Evolutionary conservation across 164 flowering plant genomes (phyloP), one percentile per base, ranked within the genome.

Genomic region (Platanus orientalis): DNA sequence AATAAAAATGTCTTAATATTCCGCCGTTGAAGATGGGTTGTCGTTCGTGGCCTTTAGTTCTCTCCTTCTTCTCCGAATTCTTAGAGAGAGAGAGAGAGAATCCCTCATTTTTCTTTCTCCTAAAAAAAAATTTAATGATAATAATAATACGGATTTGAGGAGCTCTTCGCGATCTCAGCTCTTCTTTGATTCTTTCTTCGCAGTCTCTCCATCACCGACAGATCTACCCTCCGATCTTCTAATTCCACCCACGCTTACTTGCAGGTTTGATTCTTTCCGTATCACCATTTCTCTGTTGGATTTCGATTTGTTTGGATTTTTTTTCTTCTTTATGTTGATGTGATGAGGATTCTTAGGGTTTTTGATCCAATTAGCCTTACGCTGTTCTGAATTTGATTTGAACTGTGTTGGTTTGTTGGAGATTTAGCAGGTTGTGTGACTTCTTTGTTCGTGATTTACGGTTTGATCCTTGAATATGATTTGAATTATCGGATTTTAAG

Each of bases 1-100:
- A 32, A 42, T 4, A 42, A 45, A 49, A 49, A 26, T 53, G 32
- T 53, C 62, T 54, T 39, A 48, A 40, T 50, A n/a, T 50, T 63
- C 61, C 54, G 56, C n/a, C 65, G 65, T 70, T 50, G 30, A 64
- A 58, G 65, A 49, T 64, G 54, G 48, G 73, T 56, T 64, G 73
- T 64, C 70, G n/a, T 67, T 27, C 60, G 30, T 54, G 60, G 44
- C 24, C 48, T 39, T 30, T 27, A 44, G 1, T 19, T 52, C 63
- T 63, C 61, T 64, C 66, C 29, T 66, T 61, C 74, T 16, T 55
- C 17, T 14, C 34, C n/a, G n/a, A n/a, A n/a, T n/a, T n/a, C n/a
- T n/a, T n/a, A n/a, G n/a, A n/a, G n/a, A n/a, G n/a, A n/a, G n/a
- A 48, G 26, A 21, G 23, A 54, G 36, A 21, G 14, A 17, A 48